Conservation (phyloP, 2,329 filamentous ascomycete species). For the Pseudogymnoascus sp. region DNA sequence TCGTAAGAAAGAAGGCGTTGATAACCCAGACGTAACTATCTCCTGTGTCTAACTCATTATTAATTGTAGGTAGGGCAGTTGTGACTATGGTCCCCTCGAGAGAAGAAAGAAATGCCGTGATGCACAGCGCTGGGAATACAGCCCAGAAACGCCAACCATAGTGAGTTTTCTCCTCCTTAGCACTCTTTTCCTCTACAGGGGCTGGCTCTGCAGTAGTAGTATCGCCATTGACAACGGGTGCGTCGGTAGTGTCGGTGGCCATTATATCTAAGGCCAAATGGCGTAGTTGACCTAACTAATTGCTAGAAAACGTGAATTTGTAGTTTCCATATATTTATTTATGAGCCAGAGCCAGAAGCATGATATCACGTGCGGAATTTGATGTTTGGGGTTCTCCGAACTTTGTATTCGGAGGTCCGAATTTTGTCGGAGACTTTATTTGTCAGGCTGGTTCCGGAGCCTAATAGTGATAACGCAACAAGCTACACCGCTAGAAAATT, state of each 20-base stretch:
- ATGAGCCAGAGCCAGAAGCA: not conserved
- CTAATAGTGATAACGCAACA: not conserved
- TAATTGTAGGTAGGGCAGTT: constrained; percentile 33
- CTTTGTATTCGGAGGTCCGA: not conserved
- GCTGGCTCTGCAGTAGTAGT: not conserved
- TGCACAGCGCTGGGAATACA: constrained; percentile 13
- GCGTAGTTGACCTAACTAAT: not conserved
- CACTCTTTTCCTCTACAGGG: not conserved
- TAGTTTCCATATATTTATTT: not conserved
- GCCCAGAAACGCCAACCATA: constrained; percentile 19
- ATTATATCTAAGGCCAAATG: not conserved
- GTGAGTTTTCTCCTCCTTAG: not conserved
- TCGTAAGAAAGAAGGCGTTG: constrained; percentile 31
- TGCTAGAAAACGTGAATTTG: not conserved
- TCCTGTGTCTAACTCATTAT: constrained; percentile 33
- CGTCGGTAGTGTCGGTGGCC: not conserved
- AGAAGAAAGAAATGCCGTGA: constrained; percentile 22
- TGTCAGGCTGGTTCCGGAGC: not conserved
- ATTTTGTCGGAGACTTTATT: not conserved
- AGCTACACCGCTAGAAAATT: not conserved
- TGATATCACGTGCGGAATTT: not conserved
- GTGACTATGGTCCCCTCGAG: constrained; percentile 32
- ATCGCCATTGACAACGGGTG: not conserved
- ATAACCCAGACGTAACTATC: constrained; percentile 47
- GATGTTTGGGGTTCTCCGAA: not conserved